Conservation (phyloP, 1,284 basidiomycete species). For the Irpex sp. region DNA sequence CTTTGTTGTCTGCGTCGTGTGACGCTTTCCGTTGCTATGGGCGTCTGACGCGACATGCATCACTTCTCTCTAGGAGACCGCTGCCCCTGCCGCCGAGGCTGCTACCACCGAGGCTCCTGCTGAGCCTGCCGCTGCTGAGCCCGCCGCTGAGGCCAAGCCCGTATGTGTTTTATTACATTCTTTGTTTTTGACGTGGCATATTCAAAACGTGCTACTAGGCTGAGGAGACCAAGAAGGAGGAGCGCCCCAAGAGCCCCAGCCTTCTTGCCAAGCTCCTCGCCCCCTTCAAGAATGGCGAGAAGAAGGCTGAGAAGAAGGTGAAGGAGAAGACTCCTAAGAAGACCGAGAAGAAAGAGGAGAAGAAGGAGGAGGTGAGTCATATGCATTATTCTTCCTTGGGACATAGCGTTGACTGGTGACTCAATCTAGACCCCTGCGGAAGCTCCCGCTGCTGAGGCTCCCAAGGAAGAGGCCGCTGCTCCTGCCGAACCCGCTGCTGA, state of each 20-base stretch:
- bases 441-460: slow-evolving; percentile 36
- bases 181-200: slow-evolving; percentile 10
- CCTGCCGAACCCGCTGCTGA: slow-evolving; percentile 26
- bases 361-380: slow-evolving; percentile 45
- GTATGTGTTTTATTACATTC: slow-evolving; percentile 35
- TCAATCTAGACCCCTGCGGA: slow-evolving; percentile 25
- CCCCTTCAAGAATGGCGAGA: slow-evolving; percentile 52
- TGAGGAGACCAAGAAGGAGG: slow-evolving; percentile 62
- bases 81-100: slow-evolving; percentile 18
- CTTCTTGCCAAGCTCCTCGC: slow-evolving; percentile 69
- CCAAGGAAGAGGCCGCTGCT: slow-evolving; percentile 31
- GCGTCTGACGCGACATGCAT: background rate
- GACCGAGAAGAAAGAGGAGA: slow-evolving; percentile 64
- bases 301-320: slow-evolving; percentile 48
- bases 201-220: slow-evolving; percentile 31
- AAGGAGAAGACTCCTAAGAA: slow-evolving; percentile 57
- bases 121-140: slow-evolving; percentile 34
- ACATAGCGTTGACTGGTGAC: slow-evolving; percentile 2
- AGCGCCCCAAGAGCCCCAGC: slow-evolving; percentile 73
- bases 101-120: too few relatives aligned
- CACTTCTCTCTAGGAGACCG: slow-evolving; percentile 24
- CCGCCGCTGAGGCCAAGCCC: slow-evolving; percentile 51
- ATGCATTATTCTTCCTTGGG: slow-evolving; percentile 30
- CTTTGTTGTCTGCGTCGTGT: slow-evolving; percentile 1
- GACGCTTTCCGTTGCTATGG: slow-evolving; percentile 1